These are phyloP conservation scores for Tubosaeta sp. DNA, from an alignment of 768 basidiomycete genomes.

Conservation along the genomic window DNA sequence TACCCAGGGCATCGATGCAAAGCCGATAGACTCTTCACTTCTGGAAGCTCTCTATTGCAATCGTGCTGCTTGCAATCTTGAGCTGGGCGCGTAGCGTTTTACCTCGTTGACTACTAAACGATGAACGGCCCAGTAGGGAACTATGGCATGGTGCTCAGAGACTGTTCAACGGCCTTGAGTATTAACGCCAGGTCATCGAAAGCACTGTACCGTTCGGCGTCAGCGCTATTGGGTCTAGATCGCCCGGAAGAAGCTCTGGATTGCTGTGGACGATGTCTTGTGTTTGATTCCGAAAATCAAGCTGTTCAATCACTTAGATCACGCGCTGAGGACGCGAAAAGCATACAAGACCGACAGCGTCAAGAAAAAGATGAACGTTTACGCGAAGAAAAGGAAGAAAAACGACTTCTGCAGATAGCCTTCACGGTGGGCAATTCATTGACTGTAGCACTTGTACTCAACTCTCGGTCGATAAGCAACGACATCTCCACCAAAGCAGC, in stretches of 20 bases:
- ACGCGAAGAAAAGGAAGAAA: slow-evolving; percentile 48
- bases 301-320: slow-evolving; percentile 48
- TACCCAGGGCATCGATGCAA: slow-evolving; percentile 82
- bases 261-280: slow-evolving; percentile 67
- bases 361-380: slow-evolving; percentile 46
- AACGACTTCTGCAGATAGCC: slow-evolving; percentile 50
- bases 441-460: neutral
- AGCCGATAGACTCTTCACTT: slow-evolving; percentile 58
- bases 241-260: slow-evolving; percentile 80
- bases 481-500: slow-evolving; percentile 61
- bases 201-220: slow-evolving; percentile 80
- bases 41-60: slow-evolving; percentile 77
- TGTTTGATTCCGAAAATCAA: slow-evolving; percentile 54
- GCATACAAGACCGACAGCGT: slow-evolving; percentile 48
- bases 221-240: slow-evolving; percentile 71
- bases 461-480: slow-evolving; percentile 46
- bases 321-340: slow-evolving; percentile 43
- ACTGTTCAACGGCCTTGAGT: slow-evolving; percentile 70
- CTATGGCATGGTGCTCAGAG: slow-evolving; percentile 79
- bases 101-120: neutral
- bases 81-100: slow-evolving; percentile 55
- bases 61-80: slow-evolving; percentile 90
- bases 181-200: slow-evolving; percentile 70
- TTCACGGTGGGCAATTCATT: slow-evolving; percentile 50
- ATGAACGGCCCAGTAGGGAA: slow-evolving; percentile 55